Evolutionary conservation across 2,329 filamentous ascomycete genomes (phyloP), one percentile per base, ranked within the genome.

Genomic region (Aspergillus flavus): DNA sequence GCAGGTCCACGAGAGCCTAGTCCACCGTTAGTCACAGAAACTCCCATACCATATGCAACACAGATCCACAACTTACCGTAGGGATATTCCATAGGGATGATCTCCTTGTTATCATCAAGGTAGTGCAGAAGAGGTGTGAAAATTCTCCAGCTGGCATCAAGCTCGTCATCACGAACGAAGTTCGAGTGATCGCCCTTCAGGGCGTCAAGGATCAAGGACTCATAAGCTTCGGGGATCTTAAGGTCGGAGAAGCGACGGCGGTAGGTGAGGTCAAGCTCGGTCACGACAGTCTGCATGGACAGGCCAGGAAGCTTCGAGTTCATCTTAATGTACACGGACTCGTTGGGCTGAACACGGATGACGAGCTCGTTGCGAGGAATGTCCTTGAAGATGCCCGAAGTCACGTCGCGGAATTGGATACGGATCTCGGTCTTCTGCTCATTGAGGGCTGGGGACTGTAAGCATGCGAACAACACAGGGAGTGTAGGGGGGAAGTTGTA

Each of bases 311-410:
- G 86, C 86, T 99, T 99, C 34, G 94, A 98, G 90, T 99, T 99
- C 95, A 99, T 99, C 89, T 99, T 99, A 81, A 98, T 96, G 84
- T 99, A 99, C 71, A 99, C 94, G 78, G 92, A 96, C 86, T 99
- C 95, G 84, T 99, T 99, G 73, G 95, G 95, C 85, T 99, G 95
- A 69, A 99, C 96, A 71, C 95, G 94, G 84, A 99, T 97, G 74
- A 99, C 95, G 69, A 99, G 91, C 84, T 99, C 95, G 84, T 99
- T 99, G 71, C 96, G 91, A 64, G 95, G 96, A 76, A 99, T 99
- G 79, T 99, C 94, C 87, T 98, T 98, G 85, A 99, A 99, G 81
- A 99, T 99, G 71, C 96, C 95, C 56, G 94, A 97, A 26, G 95
- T 98, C 69, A 99, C 95, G 78, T 99, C 95, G 86, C 97, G 97